Conservation (phyloP, 148 eudicot genomes). For the Camellia lanceoleosa region DNA sequence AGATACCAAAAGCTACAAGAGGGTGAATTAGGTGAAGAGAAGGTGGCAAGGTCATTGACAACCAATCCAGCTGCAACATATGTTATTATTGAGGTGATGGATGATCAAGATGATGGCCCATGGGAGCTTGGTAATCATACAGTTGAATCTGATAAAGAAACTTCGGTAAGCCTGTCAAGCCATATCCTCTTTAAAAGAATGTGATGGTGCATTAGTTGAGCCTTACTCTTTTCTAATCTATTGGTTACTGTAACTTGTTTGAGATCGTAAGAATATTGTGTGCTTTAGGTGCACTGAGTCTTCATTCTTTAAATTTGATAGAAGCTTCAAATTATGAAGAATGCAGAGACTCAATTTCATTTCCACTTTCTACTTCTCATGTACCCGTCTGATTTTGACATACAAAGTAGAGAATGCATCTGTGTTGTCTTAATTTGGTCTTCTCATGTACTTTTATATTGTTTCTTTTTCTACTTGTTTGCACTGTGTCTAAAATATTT, state of each 20-base stretch:
- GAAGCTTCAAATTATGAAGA: neutral
- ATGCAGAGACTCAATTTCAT: neutral
- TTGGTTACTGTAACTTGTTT: neutral
- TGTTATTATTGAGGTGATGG: constrained; percentile 85
- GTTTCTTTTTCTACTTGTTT: neutral
- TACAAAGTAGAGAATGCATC: neutral
- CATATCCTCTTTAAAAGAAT: constrained; percentile 1
- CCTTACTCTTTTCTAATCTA: neutral
- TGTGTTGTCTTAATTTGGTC: neutral
- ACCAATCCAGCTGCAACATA: constrained; percentile 57
- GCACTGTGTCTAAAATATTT: neutral
- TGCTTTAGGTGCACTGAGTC: neutral
- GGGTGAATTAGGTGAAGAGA: constrained; percentile 35
- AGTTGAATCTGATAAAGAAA: constrained; percentile 5
- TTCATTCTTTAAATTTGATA: neutral
- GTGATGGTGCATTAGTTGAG: neutral
- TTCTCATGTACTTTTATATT: neutral
- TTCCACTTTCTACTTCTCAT: neutral
- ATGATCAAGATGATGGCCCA: constrained; percentile 55
- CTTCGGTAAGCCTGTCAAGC: constrained; percentile 17
- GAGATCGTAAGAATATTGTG: neutral
- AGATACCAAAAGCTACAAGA: constrained; percentile 79
- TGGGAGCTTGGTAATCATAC: constrained; percentile 18
- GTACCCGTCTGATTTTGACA: neutral
- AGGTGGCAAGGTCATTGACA: constrained; percentile 25